Conservation (phyloP, 2,329 filamentous ascomycete genomes). For the Sordariomycetes sp. region DNA sequence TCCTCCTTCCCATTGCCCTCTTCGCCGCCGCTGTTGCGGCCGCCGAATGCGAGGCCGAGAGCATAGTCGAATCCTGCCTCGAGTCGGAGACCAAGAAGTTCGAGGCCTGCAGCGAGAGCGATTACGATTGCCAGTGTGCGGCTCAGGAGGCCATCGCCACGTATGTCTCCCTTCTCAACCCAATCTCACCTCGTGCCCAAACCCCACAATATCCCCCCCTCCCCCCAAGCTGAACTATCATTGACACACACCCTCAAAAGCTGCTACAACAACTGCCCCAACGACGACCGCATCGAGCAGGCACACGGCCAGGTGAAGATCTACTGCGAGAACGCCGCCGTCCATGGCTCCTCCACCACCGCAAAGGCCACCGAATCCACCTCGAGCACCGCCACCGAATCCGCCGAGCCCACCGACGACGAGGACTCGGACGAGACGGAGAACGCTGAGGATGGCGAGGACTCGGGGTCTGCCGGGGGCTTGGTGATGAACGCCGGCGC, state of each 20-base stretch:
- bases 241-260: constrained; percentile 12
- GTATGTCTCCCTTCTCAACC: constrained; percentile 16
- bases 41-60: constrained; percentile 26
- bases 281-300: constrained; percentile 23
- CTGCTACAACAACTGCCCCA: constrained; percentile 45
- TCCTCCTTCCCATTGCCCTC: constrained; percentile 25
- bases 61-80: constrained; percentile 32
- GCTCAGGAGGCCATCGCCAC: constrained; percentile 29
- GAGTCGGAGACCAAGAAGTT: constrained; percentile 23
- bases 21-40: constrained; percentile 16
- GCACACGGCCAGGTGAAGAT: constrained; percentile 23
- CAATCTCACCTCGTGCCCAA: neutral
- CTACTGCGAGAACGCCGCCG: constrained; percentile 28
- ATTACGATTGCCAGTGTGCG: constrained; percentile 33
- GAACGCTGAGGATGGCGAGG: constrained; percentile 4
- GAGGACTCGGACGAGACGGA: constrained; percentile 10
- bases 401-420: neutral
- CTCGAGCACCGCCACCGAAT: neutral
- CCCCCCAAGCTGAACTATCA: neutral
- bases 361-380: neutral
- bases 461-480: constrained; percentile 13
- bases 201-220: no score
- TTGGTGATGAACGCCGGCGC: constrained; percentile 18
- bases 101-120: constrained; percentile 19
- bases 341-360: neutral